Conservation (phyloP, 805 yeast species). For the Scheffersomyces stipitis region DNA sequence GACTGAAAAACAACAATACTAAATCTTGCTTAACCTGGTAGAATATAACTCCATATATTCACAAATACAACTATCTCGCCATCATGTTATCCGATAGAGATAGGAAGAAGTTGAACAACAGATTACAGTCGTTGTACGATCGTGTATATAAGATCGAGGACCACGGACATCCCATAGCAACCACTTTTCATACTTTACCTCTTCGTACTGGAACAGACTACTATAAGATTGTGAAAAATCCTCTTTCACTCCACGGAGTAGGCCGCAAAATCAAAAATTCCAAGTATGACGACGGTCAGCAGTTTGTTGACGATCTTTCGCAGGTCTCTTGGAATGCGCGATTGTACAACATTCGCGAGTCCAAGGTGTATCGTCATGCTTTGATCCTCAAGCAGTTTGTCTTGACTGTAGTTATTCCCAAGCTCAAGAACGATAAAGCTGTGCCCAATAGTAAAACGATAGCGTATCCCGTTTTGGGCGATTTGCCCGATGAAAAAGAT, state of each 20-base stretch:
- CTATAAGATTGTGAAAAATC: conserved; percentile 72
- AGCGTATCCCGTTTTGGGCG: conserved; percentile 66
- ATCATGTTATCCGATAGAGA: conserved; percentile 37
- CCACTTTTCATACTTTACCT: conserved; percentile 73
- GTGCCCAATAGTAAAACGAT: conserved; percentile 37
- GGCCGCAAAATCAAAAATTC: conserved; percentile 55
- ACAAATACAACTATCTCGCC: no score
- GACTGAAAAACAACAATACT: conserved; percentile 2
- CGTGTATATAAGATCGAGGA: conserved; percentile 42
- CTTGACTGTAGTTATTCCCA: conserved; percentile 47
- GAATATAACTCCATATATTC: neutral
- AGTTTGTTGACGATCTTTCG: conserved; percentile 72
- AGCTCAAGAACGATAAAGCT: conserved; percentile 42
- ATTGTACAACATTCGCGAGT: conserved; percentile 70
- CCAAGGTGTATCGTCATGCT: conserved; percentile 70
- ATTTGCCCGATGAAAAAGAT: conserved; percentile 52
- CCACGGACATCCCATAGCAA: conserved; percentile 47
- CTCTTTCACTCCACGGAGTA: conserved; percentile 78
- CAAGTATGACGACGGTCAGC: conserved; percentile 60
- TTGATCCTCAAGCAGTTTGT: conserved; percentile 54
- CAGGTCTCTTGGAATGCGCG: conserved; percentile 92
- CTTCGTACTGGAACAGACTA: conserved; percentile 72
- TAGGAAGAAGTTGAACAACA: conserved; percentile 34
- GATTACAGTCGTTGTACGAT: conserved; percentile 35
- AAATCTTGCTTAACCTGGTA: conserved; percentile 3